Percentiles rank a stretch among this genome's conserved stretches.
Conservation (phyloP, 805 yeast genomes). For the Spathaspora girioi region DNA sequence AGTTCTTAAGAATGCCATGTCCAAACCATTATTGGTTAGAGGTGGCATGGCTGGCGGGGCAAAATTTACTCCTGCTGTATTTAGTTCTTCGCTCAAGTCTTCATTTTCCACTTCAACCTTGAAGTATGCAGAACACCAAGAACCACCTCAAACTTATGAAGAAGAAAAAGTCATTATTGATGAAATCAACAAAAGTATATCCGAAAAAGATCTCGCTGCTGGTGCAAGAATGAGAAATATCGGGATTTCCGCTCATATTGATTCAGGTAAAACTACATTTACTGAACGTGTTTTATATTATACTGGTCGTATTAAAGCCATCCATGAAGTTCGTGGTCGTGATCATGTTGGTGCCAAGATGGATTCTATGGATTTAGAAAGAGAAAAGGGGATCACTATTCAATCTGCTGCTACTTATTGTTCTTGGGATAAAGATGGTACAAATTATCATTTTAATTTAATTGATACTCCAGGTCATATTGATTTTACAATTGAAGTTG, state of each 20-base stretch:
- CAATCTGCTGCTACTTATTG: conserved; percentile 99
- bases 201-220: conserved; percentile 49
- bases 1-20: conserved; percentile 2
- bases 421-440: conserved; percentile 79
- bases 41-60: not conserved
- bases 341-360: conserved; percentile 98
- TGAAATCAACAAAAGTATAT: conserved; percentile 46
- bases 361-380: conserved; percentile 98
- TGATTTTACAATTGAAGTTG: conserved; percentile 98
- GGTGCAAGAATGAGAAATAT: conserved; percentile 77
- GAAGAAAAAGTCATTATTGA: conserved; percentile 72
- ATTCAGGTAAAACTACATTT: conserved; percentile 96
- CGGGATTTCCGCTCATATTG: conserved; percentile 97
- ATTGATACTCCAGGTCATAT: conserved; percentile 99
- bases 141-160: conserved; percentile 50
- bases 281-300: conserved; percentile 95
- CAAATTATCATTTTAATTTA: conserved; percentile 81
- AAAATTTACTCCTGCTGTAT: not conserved
- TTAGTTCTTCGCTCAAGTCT: not conserved
- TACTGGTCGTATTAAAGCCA: conserved; percentile 95
- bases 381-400: conserved; percentile 98
- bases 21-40: not conserved
- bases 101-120: not conserved
- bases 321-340: conserved; percentile 94
- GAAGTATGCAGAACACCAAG: not conserved